Conservation (phyloP, 176 grass and related monocot genomes). For the Bolboschoenus planiculmis region DNA sequence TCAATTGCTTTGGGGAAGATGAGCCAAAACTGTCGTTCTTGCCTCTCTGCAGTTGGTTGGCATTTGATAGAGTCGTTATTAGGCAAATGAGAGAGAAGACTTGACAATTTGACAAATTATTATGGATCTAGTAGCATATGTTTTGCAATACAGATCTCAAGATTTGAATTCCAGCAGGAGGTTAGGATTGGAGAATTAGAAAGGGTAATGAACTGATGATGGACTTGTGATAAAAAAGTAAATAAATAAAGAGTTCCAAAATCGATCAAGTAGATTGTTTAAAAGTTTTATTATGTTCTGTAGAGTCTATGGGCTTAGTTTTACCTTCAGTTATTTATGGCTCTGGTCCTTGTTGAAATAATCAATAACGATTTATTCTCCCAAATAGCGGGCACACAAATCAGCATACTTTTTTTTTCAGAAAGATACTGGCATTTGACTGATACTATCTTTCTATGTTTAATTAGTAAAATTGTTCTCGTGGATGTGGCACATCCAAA, state of each 20-base stretch:
- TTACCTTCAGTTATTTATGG: neutral
- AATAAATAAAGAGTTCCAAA: neutral
- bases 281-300: neutral
- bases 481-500: neutral
- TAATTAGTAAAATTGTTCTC: neutral
- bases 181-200: neutral
- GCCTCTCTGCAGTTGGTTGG: too few relatives aligned
- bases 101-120: neutral
- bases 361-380: neutral
- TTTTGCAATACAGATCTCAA: neutral
- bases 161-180: neutral
- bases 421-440: neutral
- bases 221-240: neutral
- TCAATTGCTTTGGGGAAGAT: too few relatives aligned
- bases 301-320: neutral
- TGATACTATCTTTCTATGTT: neutral
- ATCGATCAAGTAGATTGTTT: neutral
- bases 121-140: neutral
- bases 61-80: too few relatives aligned
- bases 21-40: too few relatives aligned
- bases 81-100: neutral
- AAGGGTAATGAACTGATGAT: neutral
- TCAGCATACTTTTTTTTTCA: neutral
- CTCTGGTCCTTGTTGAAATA: neutral
- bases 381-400: neutral